A percentile compares a stretch with the other conserved stretches of the same genome.
Evolutionary conservation across 306 rosid species (phyloP).

Genomic region (Potentilla sterilis): DNA sequence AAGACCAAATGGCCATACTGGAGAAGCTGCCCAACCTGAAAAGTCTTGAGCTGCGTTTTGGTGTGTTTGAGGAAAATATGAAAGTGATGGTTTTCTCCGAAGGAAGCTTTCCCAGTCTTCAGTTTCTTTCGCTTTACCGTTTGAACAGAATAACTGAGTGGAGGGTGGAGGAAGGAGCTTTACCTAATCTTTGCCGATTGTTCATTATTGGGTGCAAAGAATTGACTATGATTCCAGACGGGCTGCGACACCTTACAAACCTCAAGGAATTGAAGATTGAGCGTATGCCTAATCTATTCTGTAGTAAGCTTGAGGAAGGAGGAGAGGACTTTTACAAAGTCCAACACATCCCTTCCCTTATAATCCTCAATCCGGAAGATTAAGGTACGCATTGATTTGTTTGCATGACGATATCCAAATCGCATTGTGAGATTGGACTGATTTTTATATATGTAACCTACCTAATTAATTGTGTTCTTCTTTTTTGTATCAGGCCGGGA

Average conservation of each 20-base stretch:
- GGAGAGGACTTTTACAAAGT: conserved; percentile 50
- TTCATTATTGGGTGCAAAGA: fast-evolving
- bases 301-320: conserved; percentile 28
- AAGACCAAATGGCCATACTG: conserved; percentile 44
- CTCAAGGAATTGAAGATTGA: conserved; percentile 31
- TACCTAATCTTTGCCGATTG: conserved; percentile 8
- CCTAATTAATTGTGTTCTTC: too few species aligned
- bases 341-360: conserved; percentile 40
- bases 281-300: conserved; percentile 35
- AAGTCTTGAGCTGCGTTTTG: conserved; percentile 25
- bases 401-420: too few species aligned
- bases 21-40: conserved; percentile 46
- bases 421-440: too few species aligned
- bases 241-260: background rate
- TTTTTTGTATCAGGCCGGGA: too few species aligned
- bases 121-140: conserved; percentile 24
- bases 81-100: conserved; percentile 26
- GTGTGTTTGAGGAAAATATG: conserved; percentile 28
- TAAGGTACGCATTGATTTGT: too few species aligned
- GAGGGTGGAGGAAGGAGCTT: conserved; percentile 39
- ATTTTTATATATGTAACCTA: too few species aligned
- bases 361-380: too few species aligned
- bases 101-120: conserved; percentile 43
- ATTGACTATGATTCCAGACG: background rate
- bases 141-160: conserved; percentile 37